A percentile compares a stretch with the other conserved stretches of the same genome.
phyloP scores from a whole-genome alignment of 768 basidiomycete species.

The Pleurotus citrinopileatus region DNA sequence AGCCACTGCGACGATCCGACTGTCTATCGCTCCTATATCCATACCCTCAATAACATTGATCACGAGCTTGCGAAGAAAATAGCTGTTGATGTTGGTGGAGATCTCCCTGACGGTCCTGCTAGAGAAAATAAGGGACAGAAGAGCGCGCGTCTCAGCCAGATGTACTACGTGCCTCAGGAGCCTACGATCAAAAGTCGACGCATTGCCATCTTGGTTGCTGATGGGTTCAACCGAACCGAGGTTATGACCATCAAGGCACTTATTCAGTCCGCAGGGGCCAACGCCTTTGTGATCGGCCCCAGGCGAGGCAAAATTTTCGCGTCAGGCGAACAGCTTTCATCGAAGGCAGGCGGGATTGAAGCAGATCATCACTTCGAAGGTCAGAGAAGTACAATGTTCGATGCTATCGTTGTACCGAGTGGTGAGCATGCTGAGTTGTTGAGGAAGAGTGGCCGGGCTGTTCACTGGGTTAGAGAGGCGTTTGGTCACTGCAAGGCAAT shows the following conservation, averaged over 20 bases:
- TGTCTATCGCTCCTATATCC: constrained; percentile 68
- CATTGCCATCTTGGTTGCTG: constrained; percentile 73
- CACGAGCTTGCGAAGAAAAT: constrained; percentile 68
- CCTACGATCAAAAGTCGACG: constrained; percentile 65
- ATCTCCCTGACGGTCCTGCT: constrained; percentile 48
- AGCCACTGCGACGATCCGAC: constrained; percentile 76
- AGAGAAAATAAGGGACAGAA: constrained; percentile 57
- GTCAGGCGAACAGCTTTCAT: constrained; percentile 22
- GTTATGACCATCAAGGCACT: constrained; percentile 57
- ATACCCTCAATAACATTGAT: constrained; percentile 70
- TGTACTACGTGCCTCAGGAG: constrained; percentile 47
- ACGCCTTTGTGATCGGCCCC: constrained; percentile 64
- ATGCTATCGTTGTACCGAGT: constrained; percentile 76
- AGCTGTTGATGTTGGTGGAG: constrained; percentile 61
- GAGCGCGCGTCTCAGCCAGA: constrained; percentile 57
- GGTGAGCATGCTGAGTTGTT: constrained; percentile 64
- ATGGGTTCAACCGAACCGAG: constrained; percentile 66
- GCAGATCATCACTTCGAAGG: constrained; percentile 76
- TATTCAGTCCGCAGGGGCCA: constrained; percentile 49
- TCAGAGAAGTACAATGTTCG: constrained; percentile 81
- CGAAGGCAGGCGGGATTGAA: constrained; percentile 31
- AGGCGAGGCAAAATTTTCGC: constrained; percentile 54
- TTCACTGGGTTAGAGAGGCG: constrained; percentile 85
- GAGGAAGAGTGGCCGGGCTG: constrained; percentile 57
- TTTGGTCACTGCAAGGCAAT: constrained; percentile 87